Evolutionary conservation across 306 rosid genomes (phyloP).

Genomic region (Prunus fruticosa): DNA sequence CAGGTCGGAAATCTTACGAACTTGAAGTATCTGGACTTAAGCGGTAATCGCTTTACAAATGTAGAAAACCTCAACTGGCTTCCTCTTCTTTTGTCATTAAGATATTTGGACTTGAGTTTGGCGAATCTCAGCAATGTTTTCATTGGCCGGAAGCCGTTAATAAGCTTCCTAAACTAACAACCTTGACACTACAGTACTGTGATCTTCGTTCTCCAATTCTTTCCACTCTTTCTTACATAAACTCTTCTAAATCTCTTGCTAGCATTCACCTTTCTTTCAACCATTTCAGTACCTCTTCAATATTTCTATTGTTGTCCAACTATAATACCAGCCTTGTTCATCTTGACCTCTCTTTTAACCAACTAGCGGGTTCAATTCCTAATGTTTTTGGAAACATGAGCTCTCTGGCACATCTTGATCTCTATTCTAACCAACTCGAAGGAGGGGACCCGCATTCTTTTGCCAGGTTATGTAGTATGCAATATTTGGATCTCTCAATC

Average conservation of each 20-base stretch:
- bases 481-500: no score
- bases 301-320: no score
- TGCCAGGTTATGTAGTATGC: no score
- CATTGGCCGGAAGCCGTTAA: neutral
- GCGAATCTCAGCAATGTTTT: neutral
- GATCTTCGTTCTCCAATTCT: neutral
- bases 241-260: neutral
- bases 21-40: neutral
- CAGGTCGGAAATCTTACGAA: no score
- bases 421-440: no score
- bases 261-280: neutral
- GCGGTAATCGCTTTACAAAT: neutral
- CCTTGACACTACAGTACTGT: fast-evolving
- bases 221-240: no score
- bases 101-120: fast-evolving
- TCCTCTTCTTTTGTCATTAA: conserved; percentile 7
- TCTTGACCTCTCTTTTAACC: no score
- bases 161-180: neutral
- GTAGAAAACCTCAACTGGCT: neutral
- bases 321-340: no score
- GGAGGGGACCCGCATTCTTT: no score
- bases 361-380: no score
- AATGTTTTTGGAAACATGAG: no score
- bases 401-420: no score
- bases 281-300: neutral